Evolutionary conservation across 2,329 filamentous ascomycete genomes (phyloP).

Genomic region (Colletotrichum sp.): DNA sequence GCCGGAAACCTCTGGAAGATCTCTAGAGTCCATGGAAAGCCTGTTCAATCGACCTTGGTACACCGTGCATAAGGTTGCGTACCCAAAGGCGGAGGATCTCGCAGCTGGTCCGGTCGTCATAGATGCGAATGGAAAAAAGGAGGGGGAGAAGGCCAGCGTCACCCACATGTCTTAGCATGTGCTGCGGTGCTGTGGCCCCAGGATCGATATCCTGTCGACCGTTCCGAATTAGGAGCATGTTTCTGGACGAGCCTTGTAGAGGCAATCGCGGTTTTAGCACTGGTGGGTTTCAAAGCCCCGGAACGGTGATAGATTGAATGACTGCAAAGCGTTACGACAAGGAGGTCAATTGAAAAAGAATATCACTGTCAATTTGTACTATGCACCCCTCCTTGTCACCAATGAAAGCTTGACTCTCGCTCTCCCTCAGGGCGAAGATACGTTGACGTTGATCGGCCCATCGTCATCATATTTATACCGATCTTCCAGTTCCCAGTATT

Average conservation of each 20-base stretch:
- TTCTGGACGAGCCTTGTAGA: neutral
- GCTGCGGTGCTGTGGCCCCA: neutral
- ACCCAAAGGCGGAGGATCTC: conserved; percentile 29
- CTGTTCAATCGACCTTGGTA: conserved; percentile 34
- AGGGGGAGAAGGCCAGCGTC: neutral
- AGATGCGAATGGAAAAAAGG: neutral
- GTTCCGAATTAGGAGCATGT: neutral
- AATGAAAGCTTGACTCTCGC: neutral
- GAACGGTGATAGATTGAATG: neutral
- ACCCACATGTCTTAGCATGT: neutral
- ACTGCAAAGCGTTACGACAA: neutral
- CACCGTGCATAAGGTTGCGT: conserved; percentile 31
- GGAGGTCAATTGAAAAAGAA: neutral
- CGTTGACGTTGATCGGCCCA: neutral
- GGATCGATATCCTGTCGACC: neutral
- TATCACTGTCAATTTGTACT: neutral
- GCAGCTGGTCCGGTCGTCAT: neutral
- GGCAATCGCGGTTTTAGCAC: neutral
- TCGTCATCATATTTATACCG: neutral
- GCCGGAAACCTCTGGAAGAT: conserved; percentile 34
- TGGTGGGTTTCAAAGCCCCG: neutral
- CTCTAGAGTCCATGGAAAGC: conserved; percentile 33
- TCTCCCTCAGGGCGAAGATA: neutral
- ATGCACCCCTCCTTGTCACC: neutral
- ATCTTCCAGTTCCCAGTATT: conserved; percentile 33